A percentile compares a stretch with the other conserved stretches of the same genome.
Evolutionary conservation across 2,329 filamentous ascomycete species (phyloP).

Genomic region (Penicillium janthinellum): DNA sequence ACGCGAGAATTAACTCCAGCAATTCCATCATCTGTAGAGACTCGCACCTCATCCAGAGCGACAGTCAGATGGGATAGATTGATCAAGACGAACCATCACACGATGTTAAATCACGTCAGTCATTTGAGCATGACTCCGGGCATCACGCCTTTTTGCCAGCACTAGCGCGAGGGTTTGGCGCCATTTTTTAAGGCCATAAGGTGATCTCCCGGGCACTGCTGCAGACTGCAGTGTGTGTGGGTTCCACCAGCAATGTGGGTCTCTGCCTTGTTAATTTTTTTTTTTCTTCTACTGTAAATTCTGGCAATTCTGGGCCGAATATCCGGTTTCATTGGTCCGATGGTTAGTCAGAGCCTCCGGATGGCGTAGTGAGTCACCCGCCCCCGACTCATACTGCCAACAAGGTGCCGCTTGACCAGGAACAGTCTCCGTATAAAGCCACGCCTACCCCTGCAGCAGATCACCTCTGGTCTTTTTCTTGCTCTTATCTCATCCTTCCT

Average conservation of each 20-base stretch:
- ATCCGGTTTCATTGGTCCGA: background rate
- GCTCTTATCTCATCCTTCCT: slow-evolving; percentile 40
- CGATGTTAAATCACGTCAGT: slow-evolving; percentile 1
- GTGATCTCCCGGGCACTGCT: slow-evolving; percentile 21
- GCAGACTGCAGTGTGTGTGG: background rate
- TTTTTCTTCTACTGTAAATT: background rate
- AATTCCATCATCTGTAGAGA: background rate
- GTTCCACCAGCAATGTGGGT: slow-evolving; percentile 20
- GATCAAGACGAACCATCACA: background rate
- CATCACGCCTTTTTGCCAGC: slow-evolving; percentile 20
- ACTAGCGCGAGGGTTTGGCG: slow-evolving; percentile 17
- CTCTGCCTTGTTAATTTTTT: slow-evolving; percentile 4
- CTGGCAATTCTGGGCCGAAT: background rate
- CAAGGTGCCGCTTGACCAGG: background rate
- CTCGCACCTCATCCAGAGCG: background rate
- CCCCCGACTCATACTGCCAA: background rate
- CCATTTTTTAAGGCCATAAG: slow-evolving; percentile 20
- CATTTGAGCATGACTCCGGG: slow-evolving; percentile 3
- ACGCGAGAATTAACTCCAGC: background rate
- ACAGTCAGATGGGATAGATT: background rate
- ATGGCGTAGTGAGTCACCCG: slow-evolving; percentile 24
- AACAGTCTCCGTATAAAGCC: slow-evolving; percentile 18
- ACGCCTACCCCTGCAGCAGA: slow-evolving; percentile 16
- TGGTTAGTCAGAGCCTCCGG: slow-evolving; percentile 4
- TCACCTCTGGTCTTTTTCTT: slow-evolving; percentile 13